These are phyloP conservation scores for Forsythia viridissima DNA, from an alignment of 257 asterid species.

Conservation along the genomic window DNA sequence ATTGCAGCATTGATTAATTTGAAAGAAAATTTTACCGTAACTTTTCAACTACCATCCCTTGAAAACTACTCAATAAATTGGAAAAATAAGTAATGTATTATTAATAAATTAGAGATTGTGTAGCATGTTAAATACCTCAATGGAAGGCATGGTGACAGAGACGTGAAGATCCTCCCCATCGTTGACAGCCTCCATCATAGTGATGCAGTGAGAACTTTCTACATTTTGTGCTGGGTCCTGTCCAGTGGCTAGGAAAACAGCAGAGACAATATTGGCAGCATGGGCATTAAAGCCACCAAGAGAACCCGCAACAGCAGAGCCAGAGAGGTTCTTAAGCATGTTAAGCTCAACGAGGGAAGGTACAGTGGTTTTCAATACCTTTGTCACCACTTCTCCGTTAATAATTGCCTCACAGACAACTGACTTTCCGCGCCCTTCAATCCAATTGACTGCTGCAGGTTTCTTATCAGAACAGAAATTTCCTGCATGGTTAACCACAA, in stretches of 20 bases:
- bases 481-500: conserved; percentile 38
- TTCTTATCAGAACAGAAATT: conserved; percentile 93
- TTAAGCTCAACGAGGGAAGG: conserved; percentile 85
- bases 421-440: conserved; percentile 94
- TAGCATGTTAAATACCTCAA: conserved; percentile 60
- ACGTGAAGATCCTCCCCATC: conserved; percentile 78
- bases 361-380: conserved; percentile 75
- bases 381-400: conserved; percentile 64
- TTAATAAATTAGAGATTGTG: neutral
- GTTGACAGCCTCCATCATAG: conserved; percentile 93
- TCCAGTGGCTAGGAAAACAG: conserved; percentile 85
- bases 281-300: conserved; percentile 97
- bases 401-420: conserved; percentile 86
- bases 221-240: conserved; percentile 96
- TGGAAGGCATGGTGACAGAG: conserved; percentile 95
- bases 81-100: neutral
- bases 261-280: conserved; percentile 89
- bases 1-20: too few relatives aligned
- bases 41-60: neutral
- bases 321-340: conserved; percentile 93
- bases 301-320: conserved; percentile 92
- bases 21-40: neutral
- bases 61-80: neutral
- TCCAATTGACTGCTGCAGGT: conserved; percentile 92
- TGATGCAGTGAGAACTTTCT: conserved; percentile 91